phyloP scores from a whole-genome alignment of 1,284 basidiomycete genomes.

The Ustilago tritici region DNA sequence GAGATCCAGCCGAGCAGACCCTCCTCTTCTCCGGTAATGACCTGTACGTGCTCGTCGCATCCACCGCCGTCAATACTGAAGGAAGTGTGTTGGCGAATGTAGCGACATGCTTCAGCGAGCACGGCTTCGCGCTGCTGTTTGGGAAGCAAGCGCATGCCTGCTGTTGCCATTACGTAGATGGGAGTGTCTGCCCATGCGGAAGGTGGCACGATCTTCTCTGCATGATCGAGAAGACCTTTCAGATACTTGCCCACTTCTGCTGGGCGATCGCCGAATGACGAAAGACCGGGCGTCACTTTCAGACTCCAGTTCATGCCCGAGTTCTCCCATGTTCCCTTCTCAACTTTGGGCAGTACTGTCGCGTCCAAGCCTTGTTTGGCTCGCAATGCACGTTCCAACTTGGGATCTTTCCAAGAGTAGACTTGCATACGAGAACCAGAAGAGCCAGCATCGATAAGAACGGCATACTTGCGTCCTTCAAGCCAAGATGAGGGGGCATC shows the following conservation, averaged over 20 bases:
- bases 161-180: conserved; percentile 93
- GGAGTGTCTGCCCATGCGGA: conserved; percentile 85
- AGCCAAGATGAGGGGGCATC: conserved; percentile 47
- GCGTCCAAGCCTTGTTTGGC: conserved; percentile 57
- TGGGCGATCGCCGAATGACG: conserved; percentile 80
- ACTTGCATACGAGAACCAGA: conserved; percentile 96
- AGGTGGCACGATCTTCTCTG: conserved; percentile 84
- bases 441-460: conserved; percentile 97
- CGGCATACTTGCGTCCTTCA: conserved; percentile 77
- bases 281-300: conserved; percentile 96
- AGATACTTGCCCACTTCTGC: conserved; percentile 82
- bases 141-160: conserved; percentile 92
- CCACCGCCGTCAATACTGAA: conserved; percentile 73
- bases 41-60: conserved; percentile 88
- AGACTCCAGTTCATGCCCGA: conserved; percentile 78
- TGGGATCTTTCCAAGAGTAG: conserved; percentile 93
- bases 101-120: conserved; percentile 81
- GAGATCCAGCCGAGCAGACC: conserved; percentile 97
- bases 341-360: conserved; percentile 80
- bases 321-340: conserved; percentile 87
- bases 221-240: conserved; percentile 84
- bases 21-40: conserved; percentile 98
- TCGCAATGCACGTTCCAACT: conserved; percentile 71
- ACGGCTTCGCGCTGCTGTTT: conserved; percentile 79
- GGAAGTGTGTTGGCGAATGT: conserved; percentile 83